Percentiles rank a stretch among this genome's conserved stretches.
Evolutionary conservation across 805 yeast species (phyloP).

Genomic region (Zygoascus bituminiphila): DNA sequence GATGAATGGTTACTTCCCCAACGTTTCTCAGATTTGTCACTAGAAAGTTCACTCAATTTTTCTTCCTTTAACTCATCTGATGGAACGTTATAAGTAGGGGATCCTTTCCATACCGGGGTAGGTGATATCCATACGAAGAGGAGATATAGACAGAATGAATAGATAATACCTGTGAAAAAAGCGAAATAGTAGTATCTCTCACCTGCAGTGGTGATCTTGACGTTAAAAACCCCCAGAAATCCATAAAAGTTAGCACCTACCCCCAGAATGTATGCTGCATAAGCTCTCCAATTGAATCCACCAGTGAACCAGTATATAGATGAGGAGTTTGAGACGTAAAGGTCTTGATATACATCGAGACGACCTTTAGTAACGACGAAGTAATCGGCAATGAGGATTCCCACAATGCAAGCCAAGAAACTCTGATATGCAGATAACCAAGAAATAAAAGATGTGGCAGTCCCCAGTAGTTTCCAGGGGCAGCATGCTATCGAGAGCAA

Average conservation of each 20-base stretch:
- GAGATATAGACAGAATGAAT: slow-evolving; percentile 5
- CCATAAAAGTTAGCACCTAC: slow-evolving; percentile 14
- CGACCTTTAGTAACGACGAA: slow-evolving; percentile 9
- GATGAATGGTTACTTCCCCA: too few relatives aligned
- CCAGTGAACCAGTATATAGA: slow-evolving; percentile 9
- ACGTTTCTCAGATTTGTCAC: not conserved
- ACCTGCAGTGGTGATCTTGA: slow-evolving; percentile 5
- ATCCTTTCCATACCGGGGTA: not conserved
- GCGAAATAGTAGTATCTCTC: slow-evolving; percentile 10
- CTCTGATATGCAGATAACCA: slow-evolving; percentile 15
- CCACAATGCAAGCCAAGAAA: slow-evolving; percentile 13
- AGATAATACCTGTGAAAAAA: slow-evolving; percentile 8
- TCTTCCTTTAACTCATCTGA: not conserved
- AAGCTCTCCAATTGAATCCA: slow-evolving; percentile 13
- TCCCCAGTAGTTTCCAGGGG: slow-evolving; percentile 16
- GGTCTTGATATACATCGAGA: slow-evolving; percentile 6
- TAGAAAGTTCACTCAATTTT: not conserved
- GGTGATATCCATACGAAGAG: slow-evolving; percentile 4
- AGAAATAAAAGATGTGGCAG: slow-evolving; percentile 8
- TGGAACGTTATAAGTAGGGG: not conserved
- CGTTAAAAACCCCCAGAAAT: slow-evolving; percentile 11
- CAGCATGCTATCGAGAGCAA: slow-evolving; percentile 17
- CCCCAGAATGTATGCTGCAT: slow-evolving; percentile 9
- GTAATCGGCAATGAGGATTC: slow-evolving; percentile 14
- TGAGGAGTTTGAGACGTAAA: slow-evolving; percentile 1